Conservation (phyloP, 2,329 filamentous ascomycete genomes). For the Penicillium sp. region DNA sequence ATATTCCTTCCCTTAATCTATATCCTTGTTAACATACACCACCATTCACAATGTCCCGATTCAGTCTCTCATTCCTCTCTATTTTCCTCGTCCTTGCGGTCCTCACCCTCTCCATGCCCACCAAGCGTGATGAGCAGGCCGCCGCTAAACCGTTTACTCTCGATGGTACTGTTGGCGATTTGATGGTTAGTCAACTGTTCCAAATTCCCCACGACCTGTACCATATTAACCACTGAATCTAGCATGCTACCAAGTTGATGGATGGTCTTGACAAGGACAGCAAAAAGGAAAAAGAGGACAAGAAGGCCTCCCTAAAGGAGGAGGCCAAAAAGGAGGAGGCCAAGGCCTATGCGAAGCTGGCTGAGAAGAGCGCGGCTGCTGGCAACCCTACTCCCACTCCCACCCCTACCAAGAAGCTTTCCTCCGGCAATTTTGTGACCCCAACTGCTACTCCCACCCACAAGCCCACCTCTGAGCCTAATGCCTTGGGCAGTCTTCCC, state of each 20-base stretch:
- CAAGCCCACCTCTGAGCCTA: constrained; percentile 18
- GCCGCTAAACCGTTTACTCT: constrained; percentile 4
- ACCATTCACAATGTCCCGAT: constrained; percentile 32
- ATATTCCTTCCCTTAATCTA: constrained; percentile 4
- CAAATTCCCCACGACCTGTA: not conserved
- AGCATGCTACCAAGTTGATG: constrained; percentile 23
- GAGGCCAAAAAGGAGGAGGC: constrained; percentile 8
- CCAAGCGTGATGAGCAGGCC: constrained; percentile 17
- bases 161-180: constrained; percentile 10
- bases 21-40: constrained; percentile 2
- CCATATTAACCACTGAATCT: not conserved
- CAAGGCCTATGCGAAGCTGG: not conserved
- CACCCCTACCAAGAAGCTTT: constrained; percentile 11
- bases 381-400: constrained; percentile 11
- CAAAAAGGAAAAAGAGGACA: constrained; percentile 1
- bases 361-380: constrained; percentile 1
- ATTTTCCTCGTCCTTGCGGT: constrained; percentile 33
- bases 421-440: constrained; percentile 25
- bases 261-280: constrained; percentile 13
- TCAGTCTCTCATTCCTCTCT: constrained; percentile 32
- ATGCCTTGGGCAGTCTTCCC: constrained; percentile 24
- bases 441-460: constrained; percentile 17
- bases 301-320: constrained; percentile 11
- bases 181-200: constrained; percentile 18
- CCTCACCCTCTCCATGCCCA: constrained; percentile 31